Evolutionary conservation across 345 rosid genomes (phyloP).

Genomic region (Citrus inodora): DNA sequence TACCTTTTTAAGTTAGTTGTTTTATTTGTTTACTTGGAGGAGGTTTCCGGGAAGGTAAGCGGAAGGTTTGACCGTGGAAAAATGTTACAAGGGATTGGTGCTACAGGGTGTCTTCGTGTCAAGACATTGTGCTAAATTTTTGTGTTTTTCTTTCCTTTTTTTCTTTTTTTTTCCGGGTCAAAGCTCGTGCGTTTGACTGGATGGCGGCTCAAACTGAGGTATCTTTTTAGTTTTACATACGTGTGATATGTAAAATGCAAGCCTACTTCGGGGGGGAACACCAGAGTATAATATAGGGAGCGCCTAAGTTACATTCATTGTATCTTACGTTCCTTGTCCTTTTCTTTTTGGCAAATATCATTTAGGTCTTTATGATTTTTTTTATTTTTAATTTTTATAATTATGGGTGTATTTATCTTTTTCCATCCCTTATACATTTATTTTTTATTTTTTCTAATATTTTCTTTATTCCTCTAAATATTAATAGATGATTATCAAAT

Average conservation of each 20-base stretch:
- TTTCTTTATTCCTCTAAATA: too few relatives aligned
- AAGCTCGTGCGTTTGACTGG: conserved; percentile 40
- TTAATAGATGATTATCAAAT: too few relatives aligned
- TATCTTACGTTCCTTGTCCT: too few relatives aligned
- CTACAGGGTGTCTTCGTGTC: neutral
- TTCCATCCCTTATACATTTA: too few relatives aligned
- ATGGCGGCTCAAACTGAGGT: conserved; percentile 31
- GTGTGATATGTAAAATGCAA: neutral
- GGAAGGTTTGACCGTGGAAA: conserved; percentile 21
- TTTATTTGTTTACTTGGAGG: neutral
- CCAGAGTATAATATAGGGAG: too few relatives aligned
- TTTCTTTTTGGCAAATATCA: too few relatives aligned
- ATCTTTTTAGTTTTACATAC: neutral
- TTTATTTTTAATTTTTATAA: too few relatives aligned
- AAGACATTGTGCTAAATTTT: neutral
- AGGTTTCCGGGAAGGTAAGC: conserved; percentile 24
- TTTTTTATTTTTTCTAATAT: too few relatives aligned
- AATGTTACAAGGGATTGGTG: neutral
- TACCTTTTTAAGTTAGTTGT: neutral
- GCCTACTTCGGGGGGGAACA: neutral
- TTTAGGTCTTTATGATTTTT: too few relatives aligned
- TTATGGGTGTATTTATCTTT: too few relatives aligned
- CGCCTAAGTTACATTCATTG: too few relatives aligned
- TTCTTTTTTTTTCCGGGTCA: conserved; percentile 12
- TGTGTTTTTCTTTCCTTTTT: neutral